Percentiles rank a stretch among this genome's conserved stretches.
These are phyloP conservation scores for Penicillium sp. DNA, from an alignment of 2,329 filamentous ascomycete genomes.

Conservation along the genomic window DNA sequence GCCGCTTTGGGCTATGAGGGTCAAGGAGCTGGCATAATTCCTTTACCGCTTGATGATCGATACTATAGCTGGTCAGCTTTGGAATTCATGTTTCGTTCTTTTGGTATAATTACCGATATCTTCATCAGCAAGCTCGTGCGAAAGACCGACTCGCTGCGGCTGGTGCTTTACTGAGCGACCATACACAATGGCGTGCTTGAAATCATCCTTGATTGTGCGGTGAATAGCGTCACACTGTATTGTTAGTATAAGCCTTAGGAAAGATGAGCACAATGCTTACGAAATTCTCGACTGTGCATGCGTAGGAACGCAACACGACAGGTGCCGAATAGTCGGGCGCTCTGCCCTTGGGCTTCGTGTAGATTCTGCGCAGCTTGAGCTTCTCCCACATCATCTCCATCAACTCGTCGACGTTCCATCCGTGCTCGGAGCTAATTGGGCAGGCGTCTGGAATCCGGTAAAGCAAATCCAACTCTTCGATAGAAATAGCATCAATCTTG, in stretches of 20 bases:
- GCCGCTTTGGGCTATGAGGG: constrained; percentile 29
- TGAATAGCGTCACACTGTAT: constrained; percentile 91
- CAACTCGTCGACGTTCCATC: constrained; percentile 97
- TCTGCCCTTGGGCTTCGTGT: constrained; percentile 97
- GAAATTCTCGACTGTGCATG: constrained; percentile 94
- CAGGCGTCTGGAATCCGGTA: constrained; percentile 97
- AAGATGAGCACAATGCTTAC: constrained; percentile 56
- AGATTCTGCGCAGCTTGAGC: constrained; percentile 83
- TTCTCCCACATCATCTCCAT: constrained; percentile 99
- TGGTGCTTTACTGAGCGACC: constrained; percentile 98
- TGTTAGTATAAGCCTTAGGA: constrained; percentile 19
- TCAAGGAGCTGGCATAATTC: constrained; percentile 16
- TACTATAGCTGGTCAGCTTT: constrained; percentile 45
- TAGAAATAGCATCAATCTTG: constrained; percentile 98
- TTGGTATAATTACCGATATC: constrained; percentile 74
- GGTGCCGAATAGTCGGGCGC: constrained; percentile 88
- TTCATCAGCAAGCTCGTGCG: constrained; percentile 90
- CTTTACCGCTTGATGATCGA: constrained; percentile 68
- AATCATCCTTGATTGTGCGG: constrained; percentile 91
- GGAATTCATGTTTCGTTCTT: not conserved
- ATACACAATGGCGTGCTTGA: constrained; percentile 93
- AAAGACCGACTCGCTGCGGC: constrained; percentile 87
- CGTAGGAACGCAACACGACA: constrained; percentile 78
- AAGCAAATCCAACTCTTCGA: constrained; percentile 92
- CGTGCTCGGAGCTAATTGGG: constrained; percentile 94